These are phyloP conservation scores for Stachybotrys echinatus DNA, from an alignment of 2,329 filamentous ascomycete genomes.

Conservation along the genomic window DNA sequence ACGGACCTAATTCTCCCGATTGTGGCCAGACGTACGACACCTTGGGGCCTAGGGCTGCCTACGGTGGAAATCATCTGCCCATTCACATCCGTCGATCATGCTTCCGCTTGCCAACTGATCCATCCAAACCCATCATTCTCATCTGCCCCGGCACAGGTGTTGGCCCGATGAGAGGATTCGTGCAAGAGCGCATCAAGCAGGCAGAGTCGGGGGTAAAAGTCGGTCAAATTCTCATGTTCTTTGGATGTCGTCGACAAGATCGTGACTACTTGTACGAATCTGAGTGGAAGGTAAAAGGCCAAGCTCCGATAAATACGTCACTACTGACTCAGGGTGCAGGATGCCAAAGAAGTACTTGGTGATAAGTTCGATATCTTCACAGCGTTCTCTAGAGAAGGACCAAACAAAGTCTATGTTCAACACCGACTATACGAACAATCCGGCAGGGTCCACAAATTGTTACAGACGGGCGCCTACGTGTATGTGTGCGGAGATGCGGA, in stretches of 20 bases:
- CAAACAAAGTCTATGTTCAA: constrained; percentile 95
- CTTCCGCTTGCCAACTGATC: constrained; percentile 97
- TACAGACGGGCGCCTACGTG: constrained; percentile 85
- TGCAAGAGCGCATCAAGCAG: constrained; percentile 86
- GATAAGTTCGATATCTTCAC: constrained; percentile 88
- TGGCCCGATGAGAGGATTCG: constrained; percentile 90
- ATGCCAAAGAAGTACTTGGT: constrained; percentile 77
- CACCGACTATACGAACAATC: constrained; percentile 81
- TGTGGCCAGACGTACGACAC: constrained; percentile 85
- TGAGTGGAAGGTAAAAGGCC: constrained; percentile 75
- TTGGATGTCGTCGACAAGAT: constrained; percentile 80
- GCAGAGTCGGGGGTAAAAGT: constrained; percentile 76
- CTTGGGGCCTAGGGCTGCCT: constrained; percentile 88
- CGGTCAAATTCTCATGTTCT: constrained; percentile 87
- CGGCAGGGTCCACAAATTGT: constrained; percentile 78
- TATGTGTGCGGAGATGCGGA: constrained; percentile 98
- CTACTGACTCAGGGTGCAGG: constrained; percentile 48
- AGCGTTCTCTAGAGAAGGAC: constrained; percentile 85
- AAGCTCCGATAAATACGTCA: not conserved
- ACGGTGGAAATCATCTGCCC: constrained; percentile 89
- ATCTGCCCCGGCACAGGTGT: constrained; percentile 95
- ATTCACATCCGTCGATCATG: constrained; percentile 97
- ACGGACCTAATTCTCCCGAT: constrained; percentile 81
- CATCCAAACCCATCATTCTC: constrained; percentile 90
- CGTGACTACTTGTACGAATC: constrained; percentile 91